Conservation (phyloP, 148 eudicot species). For the Cornus suecica region DNA sequence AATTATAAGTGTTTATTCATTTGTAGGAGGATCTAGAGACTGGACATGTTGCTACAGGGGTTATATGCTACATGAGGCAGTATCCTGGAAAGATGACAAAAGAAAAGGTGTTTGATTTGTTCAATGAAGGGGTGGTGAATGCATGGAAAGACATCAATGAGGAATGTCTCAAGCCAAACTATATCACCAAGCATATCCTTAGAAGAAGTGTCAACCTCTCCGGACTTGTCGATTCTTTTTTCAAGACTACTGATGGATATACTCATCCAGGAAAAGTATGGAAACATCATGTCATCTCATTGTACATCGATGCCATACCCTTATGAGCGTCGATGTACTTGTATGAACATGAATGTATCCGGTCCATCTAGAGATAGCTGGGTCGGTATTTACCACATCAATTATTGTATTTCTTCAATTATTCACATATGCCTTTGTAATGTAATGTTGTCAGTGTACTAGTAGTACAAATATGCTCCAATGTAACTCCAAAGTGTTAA, state of each 20-base stretch:
- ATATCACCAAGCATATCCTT: constrained; percentile 12
- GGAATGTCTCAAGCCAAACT: constrained; percentile 8
- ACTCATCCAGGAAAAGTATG: not conserved
- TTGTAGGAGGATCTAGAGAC: constrained; percentile 18
- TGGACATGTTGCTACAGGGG: constrained; percentile 16
- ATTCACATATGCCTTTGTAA: too few species aligned
- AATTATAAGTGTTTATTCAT: not conserved
- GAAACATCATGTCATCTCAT: not conserved
- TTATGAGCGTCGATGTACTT: not conserved
- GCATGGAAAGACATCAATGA: constrained; percentile 25
- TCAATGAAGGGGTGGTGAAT: constrained; percentile 5
- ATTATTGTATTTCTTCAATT: too few species aligned
- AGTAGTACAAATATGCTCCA: too few species aligned
- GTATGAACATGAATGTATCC: too few species aligned
- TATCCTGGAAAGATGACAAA: not conserved
- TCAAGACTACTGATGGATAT: constrained; percentile 15
- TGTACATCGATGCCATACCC: too few species aligned
- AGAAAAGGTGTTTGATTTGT: constrained; percentile 1
- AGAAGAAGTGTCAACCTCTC: constrained; percentile 6
- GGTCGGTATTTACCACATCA: too few species aligned
- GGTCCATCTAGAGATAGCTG: too few species aligned
- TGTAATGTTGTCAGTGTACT: too few species aligned
- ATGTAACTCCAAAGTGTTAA: too few species aligned
- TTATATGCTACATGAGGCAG: constrained; percentile 24
- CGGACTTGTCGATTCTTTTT: constrained; percentile 15